Percentiles rank a stretch among this genome's conserved stretches.
Evolutionary conservation across 805 yeast genomes (phyloP).

Genomic region (Myxozyma lipomycoides): DNA sequence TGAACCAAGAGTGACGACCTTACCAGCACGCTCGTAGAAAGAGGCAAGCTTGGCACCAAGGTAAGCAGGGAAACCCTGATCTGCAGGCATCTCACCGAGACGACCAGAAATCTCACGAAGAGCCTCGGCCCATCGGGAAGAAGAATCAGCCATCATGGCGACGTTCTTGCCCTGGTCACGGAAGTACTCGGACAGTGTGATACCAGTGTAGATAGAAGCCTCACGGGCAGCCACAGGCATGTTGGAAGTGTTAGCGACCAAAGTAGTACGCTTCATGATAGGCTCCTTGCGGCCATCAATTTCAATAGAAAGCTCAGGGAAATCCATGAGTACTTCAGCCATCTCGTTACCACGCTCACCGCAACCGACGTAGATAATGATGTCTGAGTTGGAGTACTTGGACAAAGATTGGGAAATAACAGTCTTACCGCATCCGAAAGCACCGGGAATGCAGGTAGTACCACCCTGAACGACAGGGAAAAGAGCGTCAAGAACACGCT

Average conservation of each 20-base stretch:
- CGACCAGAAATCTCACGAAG: conserved; percentile 99
- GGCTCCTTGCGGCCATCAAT: conserved; percentile 92
- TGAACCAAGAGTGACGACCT: conserved; percentile 89
- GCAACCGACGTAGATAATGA: conserved; percentile 90
- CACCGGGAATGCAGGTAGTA: conserved; percentile 99
- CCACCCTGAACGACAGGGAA: conserved; percentile 99
- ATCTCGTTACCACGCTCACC: conserved; percentile 99
- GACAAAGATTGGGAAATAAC: conserved; percentile 97
- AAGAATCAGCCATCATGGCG: conserved; percentile 99
- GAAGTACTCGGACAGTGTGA: conserved; percentile 96
- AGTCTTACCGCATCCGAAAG: conserved; percentile 98
- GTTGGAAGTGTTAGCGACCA: conserved; percentile 97
- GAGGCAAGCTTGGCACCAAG: conserved; percentile 98
- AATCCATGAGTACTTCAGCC: conserved; percentile 99
- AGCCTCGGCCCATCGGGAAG: conserved; percentile 99
- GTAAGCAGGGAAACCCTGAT: conserved; percentile 99
- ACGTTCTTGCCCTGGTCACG: conserved; percentile 99
- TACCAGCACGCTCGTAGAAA: conserved; percentile 99
- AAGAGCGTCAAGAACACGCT: conserved; percentile 94
- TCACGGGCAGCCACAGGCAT: conserved; percentile 99
- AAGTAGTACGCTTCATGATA: conserved; percentile 97
- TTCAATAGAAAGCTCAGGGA: conserved; percentile 95
- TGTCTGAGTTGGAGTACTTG: conserved; percentile 95
- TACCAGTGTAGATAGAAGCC: conserved; percentile 98
- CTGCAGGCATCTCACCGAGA: conserved; percentile 99